Evolutionary conservation across 106 monocot species (phyloP), one percentile per base, ranked within the genome.

Genomic region (Chionographis japonica): DNA sequence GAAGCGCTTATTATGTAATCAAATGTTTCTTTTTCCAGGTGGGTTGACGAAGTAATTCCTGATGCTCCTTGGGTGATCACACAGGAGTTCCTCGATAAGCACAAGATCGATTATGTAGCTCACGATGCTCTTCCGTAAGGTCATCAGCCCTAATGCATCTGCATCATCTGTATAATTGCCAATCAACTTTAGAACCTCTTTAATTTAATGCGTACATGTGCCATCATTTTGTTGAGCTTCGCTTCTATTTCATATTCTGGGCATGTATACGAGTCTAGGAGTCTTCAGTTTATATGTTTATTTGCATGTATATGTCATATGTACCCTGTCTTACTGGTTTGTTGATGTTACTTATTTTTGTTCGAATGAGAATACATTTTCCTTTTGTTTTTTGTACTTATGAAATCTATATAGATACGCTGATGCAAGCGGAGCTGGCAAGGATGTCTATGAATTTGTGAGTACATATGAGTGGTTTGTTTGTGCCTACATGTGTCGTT

Each of bases 371-470:
- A 4, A 3, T 54, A 8, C 2, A 6, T 6, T 9, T 12, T 6
- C 43, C 46, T 11, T 13, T 14, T 14, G 8, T 55, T 67, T 56
- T 62, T 77, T 65, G 17, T 79, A 61, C 54, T 6, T 52, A 52
- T 67, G 15, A 43, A 37, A 77, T 54, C 39, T 69, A 19, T 78
- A 40, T 78, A 97, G 97, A 77, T 97, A 97, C 85, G 92, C 97
- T 72, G 97, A 97, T 84, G 68, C 89, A 80, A 97, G 89, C 79
- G 92, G 97, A 78, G 97, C 97, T 76, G 89, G 89, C 46, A 89
- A 92, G 4, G 97, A 97, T 85, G 97, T 97, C 42, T 97, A 97
- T 85, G 97, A 92, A 83, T 89, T 85, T 83, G 97, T 92, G 69
- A 82, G 85, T 86, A 40, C n/a, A 52, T 52, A 42, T 56, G 14